phyloP scores from a whole-genome alignment of 1,284 basidiomycete genomes.

The Tilletia caries region DNA sequence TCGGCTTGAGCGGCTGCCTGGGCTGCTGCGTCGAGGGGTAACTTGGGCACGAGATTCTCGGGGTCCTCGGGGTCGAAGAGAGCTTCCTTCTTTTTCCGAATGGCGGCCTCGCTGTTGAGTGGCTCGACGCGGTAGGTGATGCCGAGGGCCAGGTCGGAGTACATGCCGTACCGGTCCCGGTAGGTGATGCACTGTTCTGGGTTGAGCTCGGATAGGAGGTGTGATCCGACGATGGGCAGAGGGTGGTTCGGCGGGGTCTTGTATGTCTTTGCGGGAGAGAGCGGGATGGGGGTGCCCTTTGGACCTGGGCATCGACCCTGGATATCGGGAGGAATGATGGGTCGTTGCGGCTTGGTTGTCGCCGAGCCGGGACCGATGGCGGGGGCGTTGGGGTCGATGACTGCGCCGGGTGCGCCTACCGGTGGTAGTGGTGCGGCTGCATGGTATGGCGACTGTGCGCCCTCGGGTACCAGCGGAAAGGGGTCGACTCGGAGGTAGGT shows the following conservation, averaged over 20 bases:
- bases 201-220: slow-evolving; percentile 45
- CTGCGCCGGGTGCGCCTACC: neutral
- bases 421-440: slow-evolving; percentile 7
- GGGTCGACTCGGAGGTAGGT: slow-evolving; percentile 52
- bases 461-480: slow-evolving; percentile 40
- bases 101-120: slow-evolving; percentile 34
- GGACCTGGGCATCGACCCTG: slow-evolving; percentile 43
- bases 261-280: slow-evolving; percentile 38
- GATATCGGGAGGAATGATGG: slow-evolving; percentile 39
- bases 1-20: slow-evolving; percentile 12
- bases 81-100: slow-evolving; percentile 32
- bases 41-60: slow-evolving; percentile 45
- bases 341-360: slow-evolving; percentile 15
- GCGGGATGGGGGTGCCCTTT: slow-evolving; percentile 35
- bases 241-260: slow-evolving; percentile 51
- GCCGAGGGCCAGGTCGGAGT: slow-evolving; percentile 52
- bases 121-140: slow-evolving; percentile 49
- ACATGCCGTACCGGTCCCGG: slow-evolving; percentile 48
- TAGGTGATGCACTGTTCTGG: slow-evolving; percentile 51
- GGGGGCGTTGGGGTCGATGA: neutral
- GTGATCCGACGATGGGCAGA: slow-evolving; percentile 47
- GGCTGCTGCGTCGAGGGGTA: slow-evolving; percentile 16
- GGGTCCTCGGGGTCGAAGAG: slow-evolving; percentile 46
- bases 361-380: neutral
- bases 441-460: slow-evolving; percentile 11